Base-by-base conservation (phyloP, 2,329 filamentous ascomycete species). In the Orbilia oligospora region DNA sequence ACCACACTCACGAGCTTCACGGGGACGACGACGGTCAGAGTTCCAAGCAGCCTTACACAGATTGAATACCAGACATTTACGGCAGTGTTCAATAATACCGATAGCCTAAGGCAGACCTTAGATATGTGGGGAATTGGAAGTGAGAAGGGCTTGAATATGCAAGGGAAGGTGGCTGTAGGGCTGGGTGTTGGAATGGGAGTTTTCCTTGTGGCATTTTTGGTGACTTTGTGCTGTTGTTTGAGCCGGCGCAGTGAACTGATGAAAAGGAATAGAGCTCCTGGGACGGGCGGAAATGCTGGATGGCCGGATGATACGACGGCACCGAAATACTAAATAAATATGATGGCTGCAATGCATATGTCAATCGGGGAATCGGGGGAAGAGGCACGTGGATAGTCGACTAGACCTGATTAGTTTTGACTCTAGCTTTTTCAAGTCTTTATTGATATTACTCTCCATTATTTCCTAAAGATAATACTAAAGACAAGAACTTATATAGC, bases 1-100 rank as follows among this genome's bases (percentile, higher is more conserved):
- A 55, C 51, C 38, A 72, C 68, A 4, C 1, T 72, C 9, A 78
- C 75, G 16, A 55, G 33, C 1, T 63, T 78, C 36, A 78, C 75
- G 44, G 55, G 46, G 33, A 78, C 75, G 9, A 33, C 53, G 3
- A 78, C 75, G 14, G 58, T 65, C 0, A 69, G 38, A 4, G 36
- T 72, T 5, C 75, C 75, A 0, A 78, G 61, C 27, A 78, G 53
- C 46, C 16, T 69, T 3, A 78, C 75, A 20, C 22, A 51, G 64
- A 64, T 78, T 18, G 24, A 64, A 16, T 78, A 72, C 36, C 61
- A 55, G 5, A 78, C 75, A 14, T 78, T 56, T 46, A 67, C 68
- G n/a, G 67, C 75, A 8, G 53, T 71, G 36, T 68, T 78, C 18
- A 65, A 53, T 22, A 58, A 30, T 3, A 56, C 44, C 0, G 53